These are phyloP conservation scores for Phenoliferia sp. DNA, from an alignment of 1,284 basidiomycete genomes.

Conservation along the genomic window DNA sequence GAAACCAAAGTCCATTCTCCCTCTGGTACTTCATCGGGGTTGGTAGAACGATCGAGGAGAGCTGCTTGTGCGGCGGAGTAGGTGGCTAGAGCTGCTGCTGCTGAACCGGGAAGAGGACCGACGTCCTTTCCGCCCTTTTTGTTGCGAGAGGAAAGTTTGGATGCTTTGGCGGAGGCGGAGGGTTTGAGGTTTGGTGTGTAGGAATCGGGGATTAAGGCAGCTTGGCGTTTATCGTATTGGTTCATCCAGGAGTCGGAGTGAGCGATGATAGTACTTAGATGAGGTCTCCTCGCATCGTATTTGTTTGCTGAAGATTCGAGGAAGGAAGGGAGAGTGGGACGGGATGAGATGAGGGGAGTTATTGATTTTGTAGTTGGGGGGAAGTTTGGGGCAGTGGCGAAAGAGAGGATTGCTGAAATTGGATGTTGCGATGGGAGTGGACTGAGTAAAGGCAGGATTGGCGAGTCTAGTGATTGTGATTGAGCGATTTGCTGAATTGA, in stretches of 20 bases:
- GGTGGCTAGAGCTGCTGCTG: conserved; percentile 21
- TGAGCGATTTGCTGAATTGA: neutral
- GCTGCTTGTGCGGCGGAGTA: conserved; percentile 11
- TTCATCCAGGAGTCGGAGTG: conserved; percentile 33
- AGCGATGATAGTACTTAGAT: conserved; percentile 11
- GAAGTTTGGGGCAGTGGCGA: no score
- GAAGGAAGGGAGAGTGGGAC: conserved; percentile 6
- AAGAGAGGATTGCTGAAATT: no score
- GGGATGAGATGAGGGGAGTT: neutral
- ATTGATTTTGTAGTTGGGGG: no score
- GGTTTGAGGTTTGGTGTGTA: conserved; percentile 4
- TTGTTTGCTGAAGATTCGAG: neutral
- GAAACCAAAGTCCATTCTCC: conserved; percentile 29
- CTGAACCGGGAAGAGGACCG: conserved; percentile 20
- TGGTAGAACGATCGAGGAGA: conserved; percentile 3
- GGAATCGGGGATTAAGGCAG: neutral
- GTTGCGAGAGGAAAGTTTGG: neutral
- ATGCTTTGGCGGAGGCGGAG: neutral
- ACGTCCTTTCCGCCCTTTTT: conserved; percentile 6
- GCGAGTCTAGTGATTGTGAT: no score
- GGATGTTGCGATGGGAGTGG: no score
- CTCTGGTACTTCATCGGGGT: conserved; percentile 29
- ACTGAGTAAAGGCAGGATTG: no score
- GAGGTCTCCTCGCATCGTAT: conserved; percentile 16
- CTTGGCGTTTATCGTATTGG: conserved; percentile 14